phyloP scores from a whole-genome alignment of 352 stramenopile genomes.

The Phytophthora quininea region DNA sequence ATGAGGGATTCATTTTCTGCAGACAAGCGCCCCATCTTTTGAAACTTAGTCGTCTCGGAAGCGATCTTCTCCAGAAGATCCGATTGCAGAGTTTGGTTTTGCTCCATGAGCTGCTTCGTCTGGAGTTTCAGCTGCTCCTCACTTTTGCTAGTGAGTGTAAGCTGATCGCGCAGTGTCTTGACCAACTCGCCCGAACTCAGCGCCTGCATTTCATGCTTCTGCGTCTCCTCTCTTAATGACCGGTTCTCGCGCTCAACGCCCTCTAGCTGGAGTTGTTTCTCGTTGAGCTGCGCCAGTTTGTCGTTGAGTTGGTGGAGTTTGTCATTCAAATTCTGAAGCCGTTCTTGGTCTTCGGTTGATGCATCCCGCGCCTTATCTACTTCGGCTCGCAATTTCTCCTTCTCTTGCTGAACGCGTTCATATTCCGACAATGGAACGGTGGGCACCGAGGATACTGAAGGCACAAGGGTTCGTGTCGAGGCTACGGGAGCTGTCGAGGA shows the following conservation, averaged over 20 bases:
- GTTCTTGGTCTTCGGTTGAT: slow-evolving; percentile 29
- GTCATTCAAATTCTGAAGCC: slow-evolving; percentile 45
- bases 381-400: slow-evolving; percentile 17
- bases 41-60: slow-evolving; percentile 65
- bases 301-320: slow-evolving; percentile 41
- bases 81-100: slow-evolving; percentile 69
- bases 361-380: slow-evolving; percentile 25
- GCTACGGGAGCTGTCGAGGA: slow-evolving; percentile 13
- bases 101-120: slow-evolving; percentile 70
- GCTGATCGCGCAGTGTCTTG: slow-evolving; percentile 60
- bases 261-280: slow-evolving; percentile 51
- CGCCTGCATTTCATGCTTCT: slow-evolving; percentile 69
- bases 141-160: slow-evolving; percentile 56
- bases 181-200: slow-evolving; percentile 55
- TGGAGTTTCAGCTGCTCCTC: slow-evolving; percentile 77
- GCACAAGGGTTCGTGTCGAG: not conserved
- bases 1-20: slow-evolving; percentile 64
- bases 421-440: slow-evolving; percentile 35
- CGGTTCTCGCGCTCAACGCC: slow-evolving; percentile 59
- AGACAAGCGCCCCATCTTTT: slow-evolving; percentile 68
- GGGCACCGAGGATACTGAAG: not conserved
- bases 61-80: slow-evolving; percentile 75
- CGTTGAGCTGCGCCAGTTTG: slow-evolving; percentile 33
- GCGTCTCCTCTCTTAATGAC: slow-evolving; percentile 61
- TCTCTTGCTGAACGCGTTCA: slow-evolving; percentile 48